Evolutionary conservation across 106 monocot genomes (phyloP).

Genomic region (Dioscorea dumetorum): DNA sequence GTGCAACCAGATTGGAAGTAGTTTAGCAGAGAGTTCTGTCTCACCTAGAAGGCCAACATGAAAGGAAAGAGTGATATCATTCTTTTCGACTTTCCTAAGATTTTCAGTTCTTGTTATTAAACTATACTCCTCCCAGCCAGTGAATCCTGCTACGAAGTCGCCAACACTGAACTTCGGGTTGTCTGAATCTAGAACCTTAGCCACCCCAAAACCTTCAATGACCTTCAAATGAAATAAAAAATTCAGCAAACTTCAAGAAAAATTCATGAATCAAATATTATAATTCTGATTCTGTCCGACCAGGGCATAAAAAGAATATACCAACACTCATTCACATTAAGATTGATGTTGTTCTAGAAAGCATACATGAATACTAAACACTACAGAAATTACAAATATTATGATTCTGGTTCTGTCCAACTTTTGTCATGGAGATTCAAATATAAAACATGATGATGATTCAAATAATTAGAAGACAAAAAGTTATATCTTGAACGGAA

Average conservation of each 20-base stretch:
- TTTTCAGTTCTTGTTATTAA: conserved; percentile 38
- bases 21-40: background rate
- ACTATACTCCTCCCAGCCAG: conserved; percentile 88
- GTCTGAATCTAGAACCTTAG: conserved; percentile 59
- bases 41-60: conserved; percentile 84
- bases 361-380: no score
- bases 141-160: conserved; percentile 59
- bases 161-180: conserved; percentile 50
- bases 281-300: no score
- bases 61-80: conserved; percentile 60
- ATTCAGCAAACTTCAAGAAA: background rate
- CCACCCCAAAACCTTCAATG: conserved; percentile 72
- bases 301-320: no score
- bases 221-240: conserved; percentile 26
- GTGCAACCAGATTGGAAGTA: no score
- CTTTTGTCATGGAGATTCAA: no score
- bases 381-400: no score
- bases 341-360: no score
- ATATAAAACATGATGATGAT: no score
- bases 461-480: no score
- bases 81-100: conserved; percentile 48
- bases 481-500: no score
- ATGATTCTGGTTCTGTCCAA: no score
- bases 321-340: no score
- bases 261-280: background rate